Evolutionary conservation across 768 basidiomycete species (phyloP).

Genomic region (Scleroderma bovista): DNA sequence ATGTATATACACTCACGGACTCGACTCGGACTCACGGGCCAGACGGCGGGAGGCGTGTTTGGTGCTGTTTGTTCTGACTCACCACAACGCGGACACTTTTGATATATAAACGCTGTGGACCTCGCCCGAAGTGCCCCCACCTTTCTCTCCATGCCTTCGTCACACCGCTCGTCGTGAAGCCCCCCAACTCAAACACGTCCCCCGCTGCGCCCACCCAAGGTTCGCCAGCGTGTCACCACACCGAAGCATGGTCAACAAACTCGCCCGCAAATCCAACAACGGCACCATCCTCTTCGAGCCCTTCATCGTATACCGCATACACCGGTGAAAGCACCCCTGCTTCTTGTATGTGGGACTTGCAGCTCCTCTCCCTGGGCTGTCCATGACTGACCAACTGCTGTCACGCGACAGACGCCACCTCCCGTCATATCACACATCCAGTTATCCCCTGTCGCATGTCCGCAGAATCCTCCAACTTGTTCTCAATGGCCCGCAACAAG

Average conservation of each 20-base stretch:
- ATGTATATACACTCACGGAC: neutral
- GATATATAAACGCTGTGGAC: slow-evolving; percentile 42
- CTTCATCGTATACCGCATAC: slow-evolving; percentile 85
- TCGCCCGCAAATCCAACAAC: slow-evolving; percentile 75
- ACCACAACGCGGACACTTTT: slow-evolving; percentile 26
- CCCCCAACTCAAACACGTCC: slow-evolving; percentile 1
- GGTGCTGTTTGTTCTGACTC: slow-evolving; percentile 20
- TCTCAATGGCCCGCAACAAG: slow-evolving; percentile 66
- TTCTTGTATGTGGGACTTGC: slow-evolving; percentile 14
- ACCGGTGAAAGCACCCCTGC: slow-evolving; percentile 36
- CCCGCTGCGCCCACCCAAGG: slow-evolving; percentile 20
- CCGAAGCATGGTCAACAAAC: slow-evolving; percentile 77
- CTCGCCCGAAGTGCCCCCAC: slow-evolving; percentile 12
- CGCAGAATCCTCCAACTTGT: slow-evolving; percentile 45
- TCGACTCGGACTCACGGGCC: too few species aligned
- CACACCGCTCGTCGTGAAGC: slow-evolving; percentile 28
- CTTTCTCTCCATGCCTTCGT: slow-evolving; percentile 34
- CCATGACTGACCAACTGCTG: slow-evolving; percentile 2
- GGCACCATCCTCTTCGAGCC: slow-evolving; percentile 85
- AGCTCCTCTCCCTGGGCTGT: neutral
- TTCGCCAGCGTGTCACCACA: slow-evolving; percentile 24
- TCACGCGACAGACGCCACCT: slow-evolving; percentile 16
- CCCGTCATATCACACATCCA: neutral
- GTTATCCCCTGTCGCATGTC: slow-evolving; percentile 36
- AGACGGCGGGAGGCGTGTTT: slow-evolving; percentile 9